These are phyloP conservation scores for Fraxinus albicans DNA, from an alignment of 305 asterid species.

Conservation along the genomic window DNA sequence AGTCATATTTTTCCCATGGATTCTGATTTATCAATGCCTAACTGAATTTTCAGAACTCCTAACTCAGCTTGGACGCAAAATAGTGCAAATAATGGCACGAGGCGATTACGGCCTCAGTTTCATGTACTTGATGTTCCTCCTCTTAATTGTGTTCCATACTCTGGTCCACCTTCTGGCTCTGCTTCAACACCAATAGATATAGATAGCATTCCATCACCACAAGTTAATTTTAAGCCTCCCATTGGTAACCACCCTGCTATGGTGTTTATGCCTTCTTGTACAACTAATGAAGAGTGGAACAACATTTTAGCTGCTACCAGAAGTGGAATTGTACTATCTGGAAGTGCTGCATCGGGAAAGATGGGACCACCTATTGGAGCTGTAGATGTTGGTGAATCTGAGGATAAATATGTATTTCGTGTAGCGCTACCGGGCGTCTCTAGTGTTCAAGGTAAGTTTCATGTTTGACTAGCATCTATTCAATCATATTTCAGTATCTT, in stretches of 20 bases:
- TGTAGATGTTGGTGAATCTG: constrained; percentile 42
- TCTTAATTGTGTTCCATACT: constrained; percentile 29
- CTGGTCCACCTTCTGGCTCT: constrained; percentile 9
- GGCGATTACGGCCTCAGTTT: constrained; percentile 18
- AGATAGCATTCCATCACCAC: constrained; percentile 1
- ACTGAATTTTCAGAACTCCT: constrained; percentile 14
- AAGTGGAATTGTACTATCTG: constrained; percentile 40
- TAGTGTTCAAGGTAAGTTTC: constrained; percentile 40
- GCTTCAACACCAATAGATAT: constrained; percentile 9
- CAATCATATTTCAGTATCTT: background rate
- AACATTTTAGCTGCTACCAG: constrained; percentile 30
- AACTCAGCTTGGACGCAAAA: constrained; percentile 12
- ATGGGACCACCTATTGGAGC: constrained; percentile 42
- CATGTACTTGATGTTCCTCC: constrained; percentile 32
- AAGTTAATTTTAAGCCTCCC: constrained; percentile 1
- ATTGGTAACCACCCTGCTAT: constrained; percentile 35
- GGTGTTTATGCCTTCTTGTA: constrained; percentile 34
- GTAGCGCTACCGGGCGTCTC: constrained; percentile 52
- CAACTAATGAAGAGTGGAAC: constrained; percentile 43
- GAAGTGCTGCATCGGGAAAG: constrained; percentile 41
- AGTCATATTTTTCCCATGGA: constrained; percentile 1
- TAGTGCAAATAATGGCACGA: constrained; percentile 24
- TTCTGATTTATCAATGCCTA: background rate
- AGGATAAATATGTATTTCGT: constrained; percentile 42
- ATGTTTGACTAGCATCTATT: background rate